Percentiles rank a stretch among this genome's conserved stretches.
These are phyloP conservation scores for Coniochaeta prunicola DNA, from an alignment of 2,329 filamentous ascomycete genomes.

Conservation along the genomic window DNA sequence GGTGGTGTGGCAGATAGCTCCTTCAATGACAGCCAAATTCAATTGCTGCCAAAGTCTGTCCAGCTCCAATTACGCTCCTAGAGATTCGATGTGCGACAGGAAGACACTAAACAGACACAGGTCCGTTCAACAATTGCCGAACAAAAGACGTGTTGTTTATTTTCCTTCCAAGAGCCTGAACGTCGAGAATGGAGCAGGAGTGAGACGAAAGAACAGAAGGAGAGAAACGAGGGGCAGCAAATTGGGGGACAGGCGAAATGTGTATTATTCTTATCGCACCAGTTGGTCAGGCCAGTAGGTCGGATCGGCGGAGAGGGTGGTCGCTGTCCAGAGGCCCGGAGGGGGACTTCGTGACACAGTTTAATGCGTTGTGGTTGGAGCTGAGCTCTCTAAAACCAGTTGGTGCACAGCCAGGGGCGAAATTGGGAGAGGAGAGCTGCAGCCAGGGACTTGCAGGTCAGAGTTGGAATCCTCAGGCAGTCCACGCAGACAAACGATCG, in stretches of 20 bases:
- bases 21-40: not conserved
- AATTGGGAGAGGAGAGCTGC: not conserved
- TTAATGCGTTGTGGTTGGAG: slow-evolving; percentile 1
- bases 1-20: not conserved
- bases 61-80: not conserved
- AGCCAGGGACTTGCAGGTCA: not conserved
- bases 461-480: not conserved
- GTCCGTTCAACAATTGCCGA: not conserved
- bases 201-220: slow-evolving; percentile 5
- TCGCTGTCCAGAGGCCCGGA: slow-evolving; percentile 10
- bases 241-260: slow-evolving; percentile 7
- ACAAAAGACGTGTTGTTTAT: not conserved
- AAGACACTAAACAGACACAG: not conserved
- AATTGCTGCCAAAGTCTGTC: not conserved
- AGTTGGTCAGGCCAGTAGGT: slow-evolving; percentile 9
- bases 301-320: slow-evolving; percentile 10
- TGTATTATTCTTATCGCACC: slow-evolving; percentile 17
- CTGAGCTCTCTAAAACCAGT: slow-evolving; percentile 1
- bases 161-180: not conserved
- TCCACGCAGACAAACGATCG: not conserved
- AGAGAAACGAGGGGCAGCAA: slow-evolving; percentile 6
- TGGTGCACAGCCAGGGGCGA: slow-evolving; percentile 1
- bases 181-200: slow-evolving; percentile 1
- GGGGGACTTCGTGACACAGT: not conserved
- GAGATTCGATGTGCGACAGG: not conserved